Evolutionary conservation across 164 flowering plant genomes (phyloP), one percentile per base, ranked within the genome.

Genomic region (Magnolia sinica): DNA sequence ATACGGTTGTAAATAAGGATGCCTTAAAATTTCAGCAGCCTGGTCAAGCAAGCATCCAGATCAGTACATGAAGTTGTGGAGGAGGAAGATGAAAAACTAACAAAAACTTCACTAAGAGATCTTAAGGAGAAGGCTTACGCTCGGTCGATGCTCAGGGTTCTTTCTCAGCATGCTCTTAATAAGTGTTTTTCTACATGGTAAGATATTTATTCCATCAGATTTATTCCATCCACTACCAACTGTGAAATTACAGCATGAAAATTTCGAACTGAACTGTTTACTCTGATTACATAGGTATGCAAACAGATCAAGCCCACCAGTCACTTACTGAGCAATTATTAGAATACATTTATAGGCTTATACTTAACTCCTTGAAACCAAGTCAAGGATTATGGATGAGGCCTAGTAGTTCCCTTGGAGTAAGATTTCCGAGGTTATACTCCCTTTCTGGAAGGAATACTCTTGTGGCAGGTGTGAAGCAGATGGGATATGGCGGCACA

Each of bases 131-230:
- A 79, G 51, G 63, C 90, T 85, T 90, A 96, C 99, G 82, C 78
- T 91, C 27, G 98, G 95, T 50, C 98, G 91, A 82, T 92, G 97
- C 87, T 96, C 99, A 18, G 99, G 98, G 76, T 88, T 96, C 87
- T 96, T 96, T 76, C 98, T 87, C 76, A 96, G 83, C 99, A 96
- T 96, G 83, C 97, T 89, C 80, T 94, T 96, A 80, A 96, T 92
- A 58, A 96, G 89, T 67, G 92, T 78, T 85, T 94, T 96, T 87
- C 99, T 96, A 92, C 68, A 77, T 64, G 63, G 64, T 50, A 64
- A 66, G 19, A 68, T 52, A 76, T 67, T 67, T 24, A 37, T 50
- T 37, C 71, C 67, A 45, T 76, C 58, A 76, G 78, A 76, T 37
- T 74, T 64, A 22, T 55, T 20, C 45, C 22, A 74, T 50, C 49